Percentiles rank a stretch among this genome's conserved stretches.
phyloP scores from a whole-genome alignment of 805 yeast genomes.

The Barnettozyma siamensis region DNA sequence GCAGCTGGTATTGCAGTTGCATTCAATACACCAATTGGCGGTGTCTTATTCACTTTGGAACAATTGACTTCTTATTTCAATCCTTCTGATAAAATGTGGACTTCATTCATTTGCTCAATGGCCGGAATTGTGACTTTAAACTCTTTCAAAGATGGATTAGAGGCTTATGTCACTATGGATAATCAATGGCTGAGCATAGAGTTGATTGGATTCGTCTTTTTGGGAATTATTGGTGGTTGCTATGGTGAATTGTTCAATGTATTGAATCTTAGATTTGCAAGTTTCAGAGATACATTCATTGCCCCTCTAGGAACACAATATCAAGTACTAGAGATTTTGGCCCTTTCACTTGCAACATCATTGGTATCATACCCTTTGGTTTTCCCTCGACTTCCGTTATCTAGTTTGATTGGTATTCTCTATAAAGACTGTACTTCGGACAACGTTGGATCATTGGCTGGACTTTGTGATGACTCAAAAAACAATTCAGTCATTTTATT shows the following conservation, averaged over 20 bases:
- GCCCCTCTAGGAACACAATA: slow-evolving; percentile 21
- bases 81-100: slow-evolving; percentile 70
- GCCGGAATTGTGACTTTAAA: slow-evolving; percentile 59
- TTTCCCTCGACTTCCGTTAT: slow-evolving; percentile 49
- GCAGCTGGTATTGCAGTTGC: slow-evolving; percentile 86
- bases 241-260: slow-evolving; percentile 51
- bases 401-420: slow-evolving; percentile 50
- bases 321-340: slow-evolving; percentile 43
- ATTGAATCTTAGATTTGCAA: slow-evolving; percentile 41
- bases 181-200: slow-evolving; percentile 74
- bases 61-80: slow-evolving; percentile 58
- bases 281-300: slow-evolving; percentile 24
- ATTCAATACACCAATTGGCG: slow-evolving; percentile 84
- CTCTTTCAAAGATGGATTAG: slow-evolving; percentile 39
- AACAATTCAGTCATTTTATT: slow-evolving; percentile 10
- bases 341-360: slow-evolving; percentile 45
- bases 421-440: slow-evolving; percentile 56
- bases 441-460: slow-evolving; percentile 24
- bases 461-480: slow-evolving; percentile 19
- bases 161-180: slow-evolving; percentile 60
- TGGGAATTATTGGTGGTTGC: slow-evolving; percentile 68
- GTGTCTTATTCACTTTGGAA: slow-evolving; percentile 74
- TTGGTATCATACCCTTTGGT: slow-evolving; percentile 49
- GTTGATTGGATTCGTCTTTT: slow-evolving; percentile 59
- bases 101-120: slow-evolving; percentile 74